phyloP scores from a whole-genome alignment of 768 basidiomycete species.

The Daedaleopsis sinensis region DNA sequence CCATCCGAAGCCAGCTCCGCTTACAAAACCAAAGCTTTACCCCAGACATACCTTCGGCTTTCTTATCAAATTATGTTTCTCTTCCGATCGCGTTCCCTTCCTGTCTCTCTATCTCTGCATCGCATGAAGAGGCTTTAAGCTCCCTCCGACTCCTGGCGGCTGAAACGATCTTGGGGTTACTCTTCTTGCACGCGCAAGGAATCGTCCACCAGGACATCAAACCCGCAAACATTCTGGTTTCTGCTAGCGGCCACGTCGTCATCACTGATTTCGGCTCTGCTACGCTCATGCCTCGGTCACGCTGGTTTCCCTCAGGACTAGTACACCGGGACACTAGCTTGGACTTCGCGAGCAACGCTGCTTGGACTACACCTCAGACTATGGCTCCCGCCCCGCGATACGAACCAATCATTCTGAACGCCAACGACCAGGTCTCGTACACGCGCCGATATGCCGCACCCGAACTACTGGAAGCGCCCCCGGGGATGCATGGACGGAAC shows the following conservation, averaged over 20 bases:
- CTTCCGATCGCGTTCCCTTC: conserved; percentile 16
- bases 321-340: not conserved
- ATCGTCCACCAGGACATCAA: conserved; percentile 24
- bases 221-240: conserved; percentile 21
- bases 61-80: conserved; percentile 2
- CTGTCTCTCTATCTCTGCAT: conserved; percentile 2
- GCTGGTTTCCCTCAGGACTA: not conserved
- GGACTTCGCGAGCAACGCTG: not conserved
- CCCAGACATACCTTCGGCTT: not conserved
- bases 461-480: conserved; percentile 14
- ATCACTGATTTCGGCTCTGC: conserved; percentile 21
- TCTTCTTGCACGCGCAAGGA: conserved; percentile 14
- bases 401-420: conserved; percentile 12
- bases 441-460: conserved; percentile 23
- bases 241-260: conserved; percentile 15
- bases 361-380: not conserved
- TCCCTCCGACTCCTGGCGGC: conserved; percentile 17
- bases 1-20: conserved; percentile 9
- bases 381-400: not conserved
- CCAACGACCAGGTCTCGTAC: conserved; percentile 21
- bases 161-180: conserved; percentile 15
- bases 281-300: not conserved
- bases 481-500: conserved; percentile 1
- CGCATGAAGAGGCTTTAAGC: conserved; percentile 6
- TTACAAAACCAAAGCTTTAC: not conserved